phyloP scores from a whole-genome alignment of 2,329 filamentous ascomycete species.

The Neopestalotiopsis sp. region DNA sequence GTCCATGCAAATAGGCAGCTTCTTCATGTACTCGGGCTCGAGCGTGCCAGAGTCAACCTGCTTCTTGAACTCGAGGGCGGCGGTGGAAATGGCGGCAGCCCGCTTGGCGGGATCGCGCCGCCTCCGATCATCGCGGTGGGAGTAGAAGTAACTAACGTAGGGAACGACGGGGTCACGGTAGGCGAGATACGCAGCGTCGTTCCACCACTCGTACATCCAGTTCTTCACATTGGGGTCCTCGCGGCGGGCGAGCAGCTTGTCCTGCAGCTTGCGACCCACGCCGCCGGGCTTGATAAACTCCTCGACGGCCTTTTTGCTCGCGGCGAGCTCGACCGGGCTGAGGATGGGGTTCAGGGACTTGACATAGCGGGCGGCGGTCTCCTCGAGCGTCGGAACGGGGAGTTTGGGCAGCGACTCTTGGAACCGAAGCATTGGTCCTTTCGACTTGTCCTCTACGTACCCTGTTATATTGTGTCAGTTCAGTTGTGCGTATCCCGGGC shows the following conservation, averaged over 20 bases:
- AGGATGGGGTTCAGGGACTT: conserved; percentile 80
- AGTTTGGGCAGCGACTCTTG: conserved; percentile 83
- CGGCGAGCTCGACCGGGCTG: conserved; percentile 68
- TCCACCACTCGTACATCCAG: conserved; percentile 99
- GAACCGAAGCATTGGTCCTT: conserved; percentile 82
- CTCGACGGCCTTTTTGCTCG: conserved; percentile 81
- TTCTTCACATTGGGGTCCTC: conserved; percentile 85
- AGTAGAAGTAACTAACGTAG: conserved; percentile 99
- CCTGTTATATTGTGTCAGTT: conserved; percentile 48
- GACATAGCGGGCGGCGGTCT: conserved; percentile 80
- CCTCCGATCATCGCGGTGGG: conserved; percentile 89
- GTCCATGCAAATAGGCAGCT: conserved; percentile 96
- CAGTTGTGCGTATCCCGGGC: background rate
- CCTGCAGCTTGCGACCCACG: conserved; percentile 81
- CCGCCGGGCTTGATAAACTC: conserved; percentile 91
- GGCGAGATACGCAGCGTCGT: conserved; percentile 86
- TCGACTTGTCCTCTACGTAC: conserved; percentile 80
- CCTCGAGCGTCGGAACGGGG: conserved; percentile 81
- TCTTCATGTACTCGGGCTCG: conserved; percentile 99
- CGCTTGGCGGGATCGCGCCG: conserved; percentile 89
- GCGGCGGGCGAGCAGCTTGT: conserved; percentile 79
- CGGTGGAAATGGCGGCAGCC: conserved; percentile 86
- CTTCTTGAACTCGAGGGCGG: conserved; percentile 91
- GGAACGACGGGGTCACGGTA: conserved; percentile 97
- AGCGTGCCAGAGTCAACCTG: conserved; percentile 82